Conservation (phyloP, 305 asterid species). For the Solanum hybrid region DNA sequence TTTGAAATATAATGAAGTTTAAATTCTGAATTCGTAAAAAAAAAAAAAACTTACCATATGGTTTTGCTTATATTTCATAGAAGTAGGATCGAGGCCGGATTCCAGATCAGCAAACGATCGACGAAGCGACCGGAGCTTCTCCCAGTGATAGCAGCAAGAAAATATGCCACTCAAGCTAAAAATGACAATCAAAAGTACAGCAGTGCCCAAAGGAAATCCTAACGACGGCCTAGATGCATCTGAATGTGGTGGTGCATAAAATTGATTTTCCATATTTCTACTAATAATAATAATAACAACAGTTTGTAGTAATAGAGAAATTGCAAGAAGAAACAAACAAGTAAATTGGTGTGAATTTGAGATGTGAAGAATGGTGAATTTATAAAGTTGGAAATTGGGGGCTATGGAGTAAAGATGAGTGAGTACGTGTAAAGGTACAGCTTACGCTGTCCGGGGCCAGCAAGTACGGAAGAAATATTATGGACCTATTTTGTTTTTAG, state of each 20-base stretch:
- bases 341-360: background rate
- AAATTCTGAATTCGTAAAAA: background rate
- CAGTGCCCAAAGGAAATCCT: slow-evolving; percentile 79
- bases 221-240: slow-evolving; percentile 51
- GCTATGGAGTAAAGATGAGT: background rate
- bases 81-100: slow-evolving; percentile 5
- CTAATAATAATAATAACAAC: no score
- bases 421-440: slow-evolving; percentile 37
- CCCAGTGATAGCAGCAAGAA: slow-evolving; percentile 90
- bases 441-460: background rate
- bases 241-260: slow-evolving; percentile 38
- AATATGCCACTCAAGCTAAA: slow-evolving; percentile 79
- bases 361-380: background rate
- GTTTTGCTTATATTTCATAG: background rate
- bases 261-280: slow-evolving; percentile 38
- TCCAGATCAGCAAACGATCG: slow-evolving; percentile 48
- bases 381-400: background rate
- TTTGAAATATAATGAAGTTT: background rate
- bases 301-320: background rate
- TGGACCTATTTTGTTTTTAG: background rate
- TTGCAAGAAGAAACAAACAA: background rate
- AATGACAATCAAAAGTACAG: slow-evolving; percentile 53
- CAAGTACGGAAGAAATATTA: background rate
- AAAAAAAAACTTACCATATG: background rate
- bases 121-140: slow-evolving; percentile 53